Evolutionary conservation across 108 stramenopile species (phyloP), one percentile per base, ranked within the genome.

Genomic region (Craspedostauros australis): DNA sequence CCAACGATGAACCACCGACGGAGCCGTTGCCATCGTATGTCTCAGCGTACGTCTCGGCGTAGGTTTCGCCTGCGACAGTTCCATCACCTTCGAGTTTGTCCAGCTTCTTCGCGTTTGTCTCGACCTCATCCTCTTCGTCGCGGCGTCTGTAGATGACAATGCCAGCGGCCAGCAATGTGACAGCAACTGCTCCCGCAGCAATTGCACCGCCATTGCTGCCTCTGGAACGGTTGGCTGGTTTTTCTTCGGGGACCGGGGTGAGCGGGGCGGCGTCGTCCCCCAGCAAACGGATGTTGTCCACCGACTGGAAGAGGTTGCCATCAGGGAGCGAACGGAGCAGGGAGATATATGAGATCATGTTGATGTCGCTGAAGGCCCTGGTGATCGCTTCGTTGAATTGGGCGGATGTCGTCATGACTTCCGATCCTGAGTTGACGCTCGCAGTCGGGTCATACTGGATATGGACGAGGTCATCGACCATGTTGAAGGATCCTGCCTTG

Each of bases 41-140:
- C 47, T 64, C 64, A n/a, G n/a, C n/a, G n/a, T n/a, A n/a, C n/a
- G n/a, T n/a, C 19, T 54, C 64, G 3, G 64, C 47, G 22, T 47
- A 63, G 0, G 62, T 63, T 46, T 63, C 62, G 11, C 62, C 62
- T 40, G 62, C 62, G 26, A 64, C 39, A 50, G 64, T 64, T 22
- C 37, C 41, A 54, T 63, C 62, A 23, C 64, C 64, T 24, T 26
- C 9, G 39, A 29, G 14, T 32, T 64, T 64, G 34, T 54, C 24
- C 5, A 64, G 47, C 27, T 55, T 33, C 16, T 63, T 51, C 9
- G 15, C 48, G 1, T 44, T 25, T 4, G 21, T 5, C 31, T 48
- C 54, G 33, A 41, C 44, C 1, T 26, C 27, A 14, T 38, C 46
- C n/a, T n/a, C n/a, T 29, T 18, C 11, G 48, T 36, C 46, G 32